Evolutionary conservation across 768 basidiomycete species (phyloP), one percentile per base, ranked within the genome.

Genomic region (Mycena epipterygia): DNA sequence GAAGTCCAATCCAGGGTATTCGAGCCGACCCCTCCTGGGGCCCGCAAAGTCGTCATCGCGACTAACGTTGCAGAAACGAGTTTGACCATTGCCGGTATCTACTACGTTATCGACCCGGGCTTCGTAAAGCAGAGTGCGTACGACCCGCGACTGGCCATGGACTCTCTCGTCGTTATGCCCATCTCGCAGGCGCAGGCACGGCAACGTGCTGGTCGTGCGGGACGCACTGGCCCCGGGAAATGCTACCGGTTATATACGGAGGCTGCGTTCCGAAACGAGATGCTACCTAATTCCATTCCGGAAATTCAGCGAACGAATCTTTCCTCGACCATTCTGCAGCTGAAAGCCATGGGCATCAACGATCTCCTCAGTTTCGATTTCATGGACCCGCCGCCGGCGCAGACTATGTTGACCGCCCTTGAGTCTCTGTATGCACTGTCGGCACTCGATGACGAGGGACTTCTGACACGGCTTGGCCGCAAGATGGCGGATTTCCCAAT

Each of bases 401-500:
- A 93, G 76, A 98, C 97, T 13, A 95, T 99, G 93, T 86, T 99
- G 73, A 97, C 98, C 1, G 98, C 98, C 1, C 83, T 99, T 51
- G 97, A 99, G 79, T 91, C 95, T 52, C 83, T 99, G 1, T 99
- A 97, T 81, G 98, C 97, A 5, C 86, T 99, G 17, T 98, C 96
- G 1, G 98, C 98, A 4, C 85, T 99, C 33, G 98, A 99, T 73
- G 96, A 99, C 73, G 98, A 99, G 83, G 98, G 98, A 7, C 84
- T 99, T 8, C 83, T 99, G 76, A 99, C 98, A 2, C 89, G 95
- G 30, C 84, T 99, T 12, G 98, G 98, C 2, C 89, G 98, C 66
- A 99, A 99, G 83, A 99, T 99, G 98, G 97, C 98, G 1, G 98
- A 99, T 80, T 98, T 99, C 83, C 98, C 98, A 16, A 95, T 99